Base-by-base conservation (phyloP, 2,329 filamentous ascomycete species). In the Penicillium sp. region DNA sequence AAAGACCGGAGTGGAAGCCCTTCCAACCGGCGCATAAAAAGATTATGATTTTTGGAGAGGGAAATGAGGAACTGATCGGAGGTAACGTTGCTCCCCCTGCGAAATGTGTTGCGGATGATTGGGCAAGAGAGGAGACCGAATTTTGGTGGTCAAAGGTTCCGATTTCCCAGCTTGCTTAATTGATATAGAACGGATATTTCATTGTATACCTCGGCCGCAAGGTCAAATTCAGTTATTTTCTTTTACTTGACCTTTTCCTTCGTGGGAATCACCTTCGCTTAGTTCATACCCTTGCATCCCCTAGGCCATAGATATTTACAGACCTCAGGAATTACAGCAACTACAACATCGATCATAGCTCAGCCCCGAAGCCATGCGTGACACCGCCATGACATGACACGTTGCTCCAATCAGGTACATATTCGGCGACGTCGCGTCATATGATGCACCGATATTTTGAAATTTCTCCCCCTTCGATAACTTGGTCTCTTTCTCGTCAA, bases 11-110 rank as follows among this genome's bases (percentile, higher is more conserved):
- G 16, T 79, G 77, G 77, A 60, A 68, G 31, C 37, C 56, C 0
- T 79, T 76, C 52, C 44, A 60, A 4, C 53, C 59, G 0, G 64
- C 64, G 1, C 63, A 68, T 38, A 65, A 65, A 0, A 59, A 64
- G 25, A 72, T 75, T 0, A 77, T 81, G 77, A 56, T 77, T 0
- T 69, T 81, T 23, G 79, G 79, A 0, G 68, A 77, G 35, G 79
- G 74, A 0, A 81, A 81, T 59, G 74, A 81, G 59, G 79, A 81
- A 57, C 64, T 76, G 8, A 77, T 77, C 41, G 78, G 79, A 0
- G 79, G 79, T 0, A 57, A 61, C 3, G 48, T 60, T 21, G 77
- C 75, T 1, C 65, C 72, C 23, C 60, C 76, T 7, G 77, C 79
- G 4, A 63, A 76, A 55, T 63, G 78, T 58, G 61, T 68, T 6